Evolutionary conservation across 2,329 filamentous ascomycete genomes (phyloP), one percentile per base, ranked within the genome.

Genomic region (Sarocladium oryzae): DNA sequence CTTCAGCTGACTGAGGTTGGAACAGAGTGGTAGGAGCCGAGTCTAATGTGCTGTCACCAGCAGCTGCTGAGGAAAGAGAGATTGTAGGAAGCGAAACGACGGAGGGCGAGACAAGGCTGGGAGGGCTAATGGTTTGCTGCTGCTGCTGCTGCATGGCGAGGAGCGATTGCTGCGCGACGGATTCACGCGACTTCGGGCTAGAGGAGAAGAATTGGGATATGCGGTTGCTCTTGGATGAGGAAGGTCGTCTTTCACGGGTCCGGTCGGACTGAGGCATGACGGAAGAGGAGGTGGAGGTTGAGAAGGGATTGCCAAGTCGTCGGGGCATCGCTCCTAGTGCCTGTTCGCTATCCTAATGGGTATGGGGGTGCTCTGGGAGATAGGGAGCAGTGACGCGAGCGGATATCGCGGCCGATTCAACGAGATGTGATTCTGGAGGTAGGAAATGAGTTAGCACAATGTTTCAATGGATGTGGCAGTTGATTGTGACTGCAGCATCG

Each of bases 81-180:
- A 97, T 96, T 51, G 86, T 92, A 35, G 92, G 92, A 61, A 96
- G 75, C 45, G 89, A 88, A 56, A 91, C 73, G 53, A 86, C 85
- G 37, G 89, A 78, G 53, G 82, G 79, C 56, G 82, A 84, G 62
- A 89, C 85, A 53, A 57, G 52, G 24, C 36, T 48, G 49, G 51
- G 50, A 36, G 53, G 40, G 28, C 51, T 51, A 4, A 38, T n/a
- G 38, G 33, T 36, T 53, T 68, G 66, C 59, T 75, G 28, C 13
- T 30, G 28, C 13, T 30, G 66, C 58, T 86, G 81, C 65, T 87
- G 81, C 63, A 84, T 81, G 54, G 80, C 76, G 63, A 86, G 77
- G 45, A 89, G 78, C 54, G 83, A 78, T 61, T 87, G 82, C 62
- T 88, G 79, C 49, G 83, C 77, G 53, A 81, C 76, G 49, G 83